A percentile compares a stretch with the other conserved stretches of the same genome.
phyloP scores from a whole-genome alignment of 768 basidiomycete species.

The Cyathus striatus region DNA sequence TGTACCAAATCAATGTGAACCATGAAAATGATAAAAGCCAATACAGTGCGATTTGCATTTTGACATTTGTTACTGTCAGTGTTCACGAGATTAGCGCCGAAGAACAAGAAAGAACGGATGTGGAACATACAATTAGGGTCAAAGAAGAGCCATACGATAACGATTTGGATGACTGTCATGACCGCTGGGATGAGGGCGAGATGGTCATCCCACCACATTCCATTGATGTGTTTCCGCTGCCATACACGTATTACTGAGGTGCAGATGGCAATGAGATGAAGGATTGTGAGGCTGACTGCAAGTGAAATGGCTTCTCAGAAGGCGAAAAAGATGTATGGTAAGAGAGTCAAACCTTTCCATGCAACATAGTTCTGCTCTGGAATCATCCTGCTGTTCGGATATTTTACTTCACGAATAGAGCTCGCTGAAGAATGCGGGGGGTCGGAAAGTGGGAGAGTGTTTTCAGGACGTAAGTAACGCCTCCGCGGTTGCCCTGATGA shows the following conservation, averaged over 20 bases:
- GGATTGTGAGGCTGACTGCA: not conserved
- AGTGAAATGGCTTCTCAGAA: not conserved
- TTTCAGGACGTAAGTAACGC: no score
- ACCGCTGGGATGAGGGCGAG: not conserved
- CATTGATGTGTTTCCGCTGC: not conserved
- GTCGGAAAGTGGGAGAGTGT: no score
- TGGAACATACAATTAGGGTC: not conserved
- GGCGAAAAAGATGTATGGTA: not conserved
- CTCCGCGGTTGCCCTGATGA: no score
- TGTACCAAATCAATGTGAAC: not conserved
- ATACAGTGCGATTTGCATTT: not conserved
- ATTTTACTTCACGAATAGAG: no score
- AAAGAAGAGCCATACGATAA: not conserved
- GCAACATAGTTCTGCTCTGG: not conserved
- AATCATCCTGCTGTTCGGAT: no score
- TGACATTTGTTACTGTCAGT: not conserved
- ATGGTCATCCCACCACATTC: constrained; percentile 1
- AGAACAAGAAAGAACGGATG: not conserved
- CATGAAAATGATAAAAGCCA: not conserved
- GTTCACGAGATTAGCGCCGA: not conserved
- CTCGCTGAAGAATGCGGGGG: no score
- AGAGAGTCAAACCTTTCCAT: not conserved
- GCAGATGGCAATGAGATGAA: not conserved
- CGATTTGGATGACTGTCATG: not conserved
- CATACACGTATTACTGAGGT: not conserved